Percentiles rank a stretch among this genome's conserved stretches.
Conservation (phyloP, 1,139 yeast species). For the Saccharomyces pastorianus region DNA sequence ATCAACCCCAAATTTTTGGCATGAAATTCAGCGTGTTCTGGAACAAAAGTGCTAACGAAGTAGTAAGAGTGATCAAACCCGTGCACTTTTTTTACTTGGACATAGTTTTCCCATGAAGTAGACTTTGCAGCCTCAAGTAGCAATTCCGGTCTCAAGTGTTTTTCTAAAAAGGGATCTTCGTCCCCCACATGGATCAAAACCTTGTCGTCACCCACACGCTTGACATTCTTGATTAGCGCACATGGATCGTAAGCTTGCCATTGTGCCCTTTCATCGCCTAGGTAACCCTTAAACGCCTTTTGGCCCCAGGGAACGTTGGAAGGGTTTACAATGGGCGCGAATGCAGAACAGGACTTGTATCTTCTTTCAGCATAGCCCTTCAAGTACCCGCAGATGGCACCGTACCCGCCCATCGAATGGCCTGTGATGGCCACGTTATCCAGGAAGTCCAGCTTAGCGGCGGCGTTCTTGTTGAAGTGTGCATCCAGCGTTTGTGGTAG, state of each 20-base stretch:
- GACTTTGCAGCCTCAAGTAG: conserved; percentile 56
- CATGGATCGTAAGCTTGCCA: conserved; percentile 84
- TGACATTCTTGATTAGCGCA: conserved; percentile 50
- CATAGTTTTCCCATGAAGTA: conserved; percentile 52
- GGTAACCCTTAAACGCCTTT: conserved; percentile 71
- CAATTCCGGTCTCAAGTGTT: conserved; percentile 71
- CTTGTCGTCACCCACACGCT: conserved; percentile 35
- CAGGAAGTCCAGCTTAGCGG: conserved; percentile 30
- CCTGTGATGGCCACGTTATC: conserved; percentile 69
- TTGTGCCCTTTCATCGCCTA: conserved; percentile 43
- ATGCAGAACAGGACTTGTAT: conserved; percentile 80
- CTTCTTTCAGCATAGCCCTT: conserved; percentile 45
- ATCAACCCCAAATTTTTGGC: conserved; percentile 63
- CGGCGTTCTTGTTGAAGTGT: conserved; percentile 43
- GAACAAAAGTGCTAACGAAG: conserved; percentile 73
- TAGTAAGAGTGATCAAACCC: conserved; percentile 91
- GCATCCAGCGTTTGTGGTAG: conserved; percentile 40
- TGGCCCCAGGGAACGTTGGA: conserved; percentile 73
- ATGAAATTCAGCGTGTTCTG: conserved; percentile 80
- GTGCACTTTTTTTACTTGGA: conserved; percentile 57
- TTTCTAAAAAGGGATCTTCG: conserved; percentile 61
- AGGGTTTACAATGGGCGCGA: conserved; percentile 86
- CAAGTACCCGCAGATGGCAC: conserved; percentile 74
- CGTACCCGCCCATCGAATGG: conserved; percentile 98
- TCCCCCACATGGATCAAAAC: conserved; percentile 82